Percentiles rank a stretch among this genome's conserved stretches.
Conservation (phyloP, 2,329 filamentous ascomycete species). For the Claviceps cyperi region DNA sequence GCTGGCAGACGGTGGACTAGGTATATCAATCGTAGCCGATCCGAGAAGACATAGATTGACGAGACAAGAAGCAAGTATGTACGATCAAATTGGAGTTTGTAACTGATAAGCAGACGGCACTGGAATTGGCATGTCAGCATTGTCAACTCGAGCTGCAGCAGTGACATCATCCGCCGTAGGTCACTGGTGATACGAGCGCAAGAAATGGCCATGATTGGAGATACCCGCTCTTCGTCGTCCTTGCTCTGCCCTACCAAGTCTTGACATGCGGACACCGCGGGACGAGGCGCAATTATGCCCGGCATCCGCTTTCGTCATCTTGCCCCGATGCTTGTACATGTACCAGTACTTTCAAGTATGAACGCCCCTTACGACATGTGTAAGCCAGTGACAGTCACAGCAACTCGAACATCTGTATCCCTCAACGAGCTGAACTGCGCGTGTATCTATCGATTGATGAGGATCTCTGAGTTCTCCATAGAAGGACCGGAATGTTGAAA, state of each 20-base stretch:
- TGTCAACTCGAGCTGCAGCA: background rate
- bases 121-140: background rate
- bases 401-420: too few species aligned
- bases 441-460: too few species aligned
- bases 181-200: too few species aligned
- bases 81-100: background rate
- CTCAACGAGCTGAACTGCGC: too few species aligned
- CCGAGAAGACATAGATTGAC: too few species aligned
- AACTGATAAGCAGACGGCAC: background rate
- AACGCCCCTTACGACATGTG: too few species aligned
- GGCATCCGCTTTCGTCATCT: background rate
- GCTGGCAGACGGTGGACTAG: background rate
- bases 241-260: too few species aligned
- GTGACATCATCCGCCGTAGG: constrained; percentile 4
- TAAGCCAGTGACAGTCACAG: too few species aligned
- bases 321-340: background rate
- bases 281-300: background rate
- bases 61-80: background rate
- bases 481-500: background rate
- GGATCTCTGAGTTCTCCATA: too few species aligned
- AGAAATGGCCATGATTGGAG: too few species aligned
- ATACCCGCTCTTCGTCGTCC: too few species aligned
- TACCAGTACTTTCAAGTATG: background rate
- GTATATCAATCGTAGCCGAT: background rate
- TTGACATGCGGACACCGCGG: background rate